A percentile compares a stretch with the other conserved stretches of the same genome.
phyloP scores from a whole-genome alignment of 306 rosid genomes.

The Cicer judaicum region DNA sequence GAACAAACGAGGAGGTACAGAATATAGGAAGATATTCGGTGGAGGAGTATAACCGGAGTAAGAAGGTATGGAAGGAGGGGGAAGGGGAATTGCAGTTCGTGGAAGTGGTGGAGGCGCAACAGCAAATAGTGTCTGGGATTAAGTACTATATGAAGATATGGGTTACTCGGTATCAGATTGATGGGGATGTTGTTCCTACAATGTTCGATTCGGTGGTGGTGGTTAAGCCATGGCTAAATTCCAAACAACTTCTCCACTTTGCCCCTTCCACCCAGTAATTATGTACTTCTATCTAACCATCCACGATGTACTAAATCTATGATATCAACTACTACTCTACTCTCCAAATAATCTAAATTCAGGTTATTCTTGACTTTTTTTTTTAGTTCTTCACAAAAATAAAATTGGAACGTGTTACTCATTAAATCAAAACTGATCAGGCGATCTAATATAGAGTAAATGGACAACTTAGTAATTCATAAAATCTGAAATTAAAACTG shows the following conservation, averaged over 20 bases:
- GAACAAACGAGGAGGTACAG: constrained; percentile 66
- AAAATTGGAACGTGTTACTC: too few relatives aligned
- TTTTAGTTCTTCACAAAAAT: too few relatives aligned
- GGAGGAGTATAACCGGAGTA: constrained; percentile 60
- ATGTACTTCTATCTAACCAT: too few relatives aligned
- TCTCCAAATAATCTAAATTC: too few relatives aligned
- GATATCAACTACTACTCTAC: too few relatives aligned
- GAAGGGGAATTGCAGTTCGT: constrained; percentile 50
- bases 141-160: constrained; percentile 65
- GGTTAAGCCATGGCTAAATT: constrained; percentile 64
- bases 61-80: constrained; percentile 21
- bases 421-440: too few relatives aligned
- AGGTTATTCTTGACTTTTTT: too few relatives aligned
- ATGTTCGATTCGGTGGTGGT: constrained; percentile 64
- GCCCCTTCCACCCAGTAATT: constrained; percentile 48
- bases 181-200: constrained; percentile 39
- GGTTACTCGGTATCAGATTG: constrained; percentile 19
- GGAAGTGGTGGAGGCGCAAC: constrained; percentile 76
- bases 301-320: too few relatives aligned
- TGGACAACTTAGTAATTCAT: too few relatives aligned
- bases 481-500: too few relatives aligned
- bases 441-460: too few relatives aligned
- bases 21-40: constrained; percentile 72
- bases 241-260: constrained; percentile 59
- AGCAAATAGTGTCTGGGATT: constrained; percentile 74